Evolutionary conservation across 75 land plant genomes (phyloP).

Genomic region (Selaginella moellendorffii): DNA sequence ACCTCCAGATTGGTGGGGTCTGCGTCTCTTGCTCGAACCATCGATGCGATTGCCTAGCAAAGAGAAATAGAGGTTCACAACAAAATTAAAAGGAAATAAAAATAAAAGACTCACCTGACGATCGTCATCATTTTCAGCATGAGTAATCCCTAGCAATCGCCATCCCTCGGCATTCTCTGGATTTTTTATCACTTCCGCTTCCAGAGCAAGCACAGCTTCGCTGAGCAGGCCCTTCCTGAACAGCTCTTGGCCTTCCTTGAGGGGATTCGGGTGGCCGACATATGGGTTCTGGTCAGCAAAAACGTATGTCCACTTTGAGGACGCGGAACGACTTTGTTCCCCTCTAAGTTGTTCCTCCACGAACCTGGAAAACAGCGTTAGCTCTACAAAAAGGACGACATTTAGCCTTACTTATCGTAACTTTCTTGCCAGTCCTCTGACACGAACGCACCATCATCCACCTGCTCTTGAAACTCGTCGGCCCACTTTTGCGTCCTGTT

Average conservation of each 20-base stretch:
- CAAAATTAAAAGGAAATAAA: neutral
- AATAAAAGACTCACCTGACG: conserved; percentile 45
- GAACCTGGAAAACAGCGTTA: conserved; percentile 24
- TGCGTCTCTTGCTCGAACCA: conserved; percentile 81
- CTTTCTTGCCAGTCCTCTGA: conserved; percentile 64
- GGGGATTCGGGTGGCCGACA: conserved; percentile 86
- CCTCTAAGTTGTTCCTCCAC: conserved; percentile 47
- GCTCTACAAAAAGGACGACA: neutral
- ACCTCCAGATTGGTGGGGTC: conserved; percentile 87
- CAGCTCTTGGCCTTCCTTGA: conserved; percentile 92
- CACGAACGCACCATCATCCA: conserved; percentile 30
- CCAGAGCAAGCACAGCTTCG: conserved; percentile 96
- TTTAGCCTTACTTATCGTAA: conserved; percentile 49
- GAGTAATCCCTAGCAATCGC: conserved; percentile 89
- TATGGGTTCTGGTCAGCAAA: conserved; percentile 93
- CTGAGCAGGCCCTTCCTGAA: conserved; percentile 86
- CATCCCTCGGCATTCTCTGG: conserved; percentile 93
- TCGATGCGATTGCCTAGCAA: conserved; percentile 83
- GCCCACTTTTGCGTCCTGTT: conserved; percentile 30
- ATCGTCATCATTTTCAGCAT: conserved; percentile 99
- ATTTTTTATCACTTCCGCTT: conserved; percentile 93
- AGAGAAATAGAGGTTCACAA: neutral
- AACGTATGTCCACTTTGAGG: conserved; percentile 54
- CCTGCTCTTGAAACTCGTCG: conserved; percentile 60
- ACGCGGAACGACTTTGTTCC: conserved; percentile 26